Evolutionary conservation across 2,329 filamentous ascomycete genomes (phyloP).

Genomic region (Sclerotinia minor): DNA sequence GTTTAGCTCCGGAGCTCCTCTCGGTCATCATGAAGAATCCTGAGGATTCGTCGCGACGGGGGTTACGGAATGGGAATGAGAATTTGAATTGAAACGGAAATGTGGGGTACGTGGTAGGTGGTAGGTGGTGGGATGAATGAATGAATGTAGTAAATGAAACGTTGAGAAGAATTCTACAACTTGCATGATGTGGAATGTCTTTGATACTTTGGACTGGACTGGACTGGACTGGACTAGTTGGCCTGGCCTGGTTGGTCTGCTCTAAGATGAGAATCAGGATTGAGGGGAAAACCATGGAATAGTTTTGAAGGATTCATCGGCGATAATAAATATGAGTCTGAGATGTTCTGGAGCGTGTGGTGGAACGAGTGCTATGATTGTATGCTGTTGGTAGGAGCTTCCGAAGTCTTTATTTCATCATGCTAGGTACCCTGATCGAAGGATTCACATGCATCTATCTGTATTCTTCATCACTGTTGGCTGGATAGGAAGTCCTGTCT

Average conservation of each 20-base stretch:
- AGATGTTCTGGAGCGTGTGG: not conserved
- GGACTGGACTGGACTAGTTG: too few species aligned
- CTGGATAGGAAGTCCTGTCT: too few species aligned
- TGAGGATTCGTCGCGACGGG: not conserved
- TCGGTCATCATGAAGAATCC: not conserved
- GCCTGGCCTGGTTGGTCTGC: too few species aligned
- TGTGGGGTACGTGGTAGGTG: not conserved
- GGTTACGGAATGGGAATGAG: not conserved
- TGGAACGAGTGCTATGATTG: not conserved
- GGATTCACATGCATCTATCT: too few species aligned
- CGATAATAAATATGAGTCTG: not conserved
- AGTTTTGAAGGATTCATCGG: not conserved
- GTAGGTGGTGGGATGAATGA: not conserved
- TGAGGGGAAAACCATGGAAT: not conserved
- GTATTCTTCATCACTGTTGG: too few species aligned
- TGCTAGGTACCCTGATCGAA: too few species aligned
- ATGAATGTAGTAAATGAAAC: too few species aligned
- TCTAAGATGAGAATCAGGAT: not conserved
- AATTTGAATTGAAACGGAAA: too few species aligned
- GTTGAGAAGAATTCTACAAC: too few species aligned
- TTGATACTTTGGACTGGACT: not conserved
- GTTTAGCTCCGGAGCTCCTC: conserved; percentile 9
- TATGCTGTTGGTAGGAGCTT: not conserved
- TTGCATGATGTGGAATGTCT: not conserved
- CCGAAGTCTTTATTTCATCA: not conserved